These are phyloP conservation scores for Pleurotus tuber-regium DNA, from an alignment of 768 basidiomycete genomes.

Conservation along the genomic window DNA sequence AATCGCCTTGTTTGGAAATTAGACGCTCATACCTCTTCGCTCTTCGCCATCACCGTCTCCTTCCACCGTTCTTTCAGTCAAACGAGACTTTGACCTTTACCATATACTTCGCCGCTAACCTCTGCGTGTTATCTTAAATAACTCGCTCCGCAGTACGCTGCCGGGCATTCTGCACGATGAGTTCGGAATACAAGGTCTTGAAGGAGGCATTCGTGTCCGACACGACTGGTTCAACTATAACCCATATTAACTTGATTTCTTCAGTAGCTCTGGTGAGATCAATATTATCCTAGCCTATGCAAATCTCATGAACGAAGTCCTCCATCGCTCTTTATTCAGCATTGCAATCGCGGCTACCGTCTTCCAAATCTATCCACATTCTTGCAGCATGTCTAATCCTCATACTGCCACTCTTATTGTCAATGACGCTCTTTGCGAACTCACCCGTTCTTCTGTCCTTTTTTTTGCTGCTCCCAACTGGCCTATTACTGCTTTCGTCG, in stretches of 20 bases:
- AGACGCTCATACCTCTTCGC: too few species aligned
- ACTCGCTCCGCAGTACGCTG: too few species aligned
- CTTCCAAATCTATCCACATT: constrained; percentile 35
- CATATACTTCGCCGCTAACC: too few species aligned
- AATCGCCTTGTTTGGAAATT: too few species aligned
- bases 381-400: constrained; percentile 61
- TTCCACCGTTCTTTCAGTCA: too few species aligned
- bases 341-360: constrained; percentile 45
- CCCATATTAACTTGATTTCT: constrained; percentile 60
- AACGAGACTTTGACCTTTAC: too few species aligned
- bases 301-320: constrained; percentile 38
- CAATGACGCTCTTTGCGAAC: constrained; percentile 73
- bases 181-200: constrained; percentile 60
- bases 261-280: constrained; percentile 49
- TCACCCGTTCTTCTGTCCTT: constrained; percentile 51
- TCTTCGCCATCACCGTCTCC: too few species aligned
- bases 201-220: constrained; percentile 78
- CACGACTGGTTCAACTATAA: constrained; percentile 59
- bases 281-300: neutral
- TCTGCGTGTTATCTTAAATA: too few species aligned
- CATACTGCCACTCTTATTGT: constrained; percentile 75
- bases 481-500: constrained; percentile 41
- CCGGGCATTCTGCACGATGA: too few species aligned
- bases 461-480: constrained; percentile 44
- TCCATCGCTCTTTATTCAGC: constrained; percentile 72